Evolutionary conservation across 2,329 filamentous ascomycete species (phyloP), one percentile per base, ranked within the genome.

Genomic region (Amauroascus niger): DNA sequence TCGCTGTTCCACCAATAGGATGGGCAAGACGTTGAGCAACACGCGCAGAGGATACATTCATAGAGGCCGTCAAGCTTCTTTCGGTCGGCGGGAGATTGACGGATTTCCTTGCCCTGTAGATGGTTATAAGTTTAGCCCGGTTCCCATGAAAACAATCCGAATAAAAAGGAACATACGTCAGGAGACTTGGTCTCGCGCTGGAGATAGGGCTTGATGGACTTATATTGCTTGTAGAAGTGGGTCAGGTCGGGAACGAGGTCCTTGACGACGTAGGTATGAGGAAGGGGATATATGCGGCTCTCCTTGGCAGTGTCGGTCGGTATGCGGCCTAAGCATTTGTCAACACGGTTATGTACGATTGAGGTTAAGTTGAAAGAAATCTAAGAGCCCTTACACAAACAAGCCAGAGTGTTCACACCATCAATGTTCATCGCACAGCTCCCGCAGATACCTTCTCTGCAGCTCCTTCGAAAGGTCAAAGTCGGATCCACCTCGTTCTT

Each of bases 381-480:
- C 14, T 3, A 39, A n/a, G 14, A 52, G 14, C 13, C n/a, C 55
- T 44, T 87, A 95, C 93, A 98, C 69, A 98, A 77, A 75, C 93
- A 98, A 63, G 93, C 93, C 65, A 98, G 76, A 55, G 93, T 98
- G 78, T 98, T 98, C 67, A 94, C 87, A 71, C 93, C 93, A 72
- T 97, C 94, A 71, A 98, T 97, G 79, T 98, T 98, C 93, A 98
- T 98, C 62, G 93, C 93, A 71, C 93, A 98, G 73, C 88, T 95
- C 62, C 93, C 93, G 70, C 93, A 98, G 67, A 98, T 98, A 64
- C 93, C 93, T 80, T 98, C 93, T 75, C 93, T 81, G 77, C 93
- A 98, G 73, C 87, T 94, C 72, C 93, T 77, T 69, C 93, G 82
- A 80, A 98, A 98, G 52, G 93, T 97, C 66, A 98, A 75, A 44